A percentile compares a stretch with the other conserved stretches of the same genome.
phyloP scores from a whole-genome alignment of 441 rosid species.

The Hypseocharis bilobata region DNA sequence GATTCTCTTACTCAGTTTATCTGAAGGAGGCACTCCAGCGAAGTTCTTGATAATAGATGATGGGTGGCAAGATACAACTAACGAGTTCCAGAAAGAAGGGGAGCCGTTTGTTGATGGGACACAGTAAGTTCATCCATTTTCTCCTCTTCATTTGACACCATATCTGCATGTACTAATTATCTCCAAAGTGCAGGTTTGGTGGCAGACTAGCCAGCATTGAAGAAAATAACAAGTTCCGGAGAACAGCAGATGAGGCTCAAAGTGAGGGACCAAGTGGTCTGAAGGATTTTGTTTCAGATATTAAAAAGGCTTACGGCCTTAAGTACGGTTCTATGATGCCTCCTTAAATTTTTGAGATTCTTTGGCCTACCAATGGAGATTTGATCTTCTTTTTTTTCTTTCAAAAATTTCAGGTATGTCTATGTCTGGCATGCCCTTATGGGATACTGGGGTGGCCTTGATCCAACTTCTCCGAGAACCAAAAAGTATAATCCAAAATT shows the following conservation, averaged over 20 bases:
- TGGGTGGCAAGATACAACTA: slow-evolving; percentile 41
- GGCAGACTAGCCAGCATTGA: slow-evolving; percentile 33
- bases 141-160: neutral
- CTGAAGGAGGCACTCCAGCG: slow-evolving; percentile 49
- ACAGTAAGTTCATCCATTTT: slow-evolving; percentile 26
- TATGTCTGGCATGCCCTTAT: slow-evolving; percentile 41
- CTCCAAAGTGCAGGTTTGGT: slow-evolving; percentile 38
- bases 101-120: slow-evolving; percentile 43
- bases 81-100: slow-evolving; percentile 43
- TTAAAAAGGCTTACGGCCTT: slow-evolving; percentile 35
- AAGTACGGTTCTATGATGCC: slow-evolving; percentile 27
- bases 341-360: neutral
- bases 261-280: slow-evolving; percentile 26
- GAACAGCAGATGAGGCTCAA: slow-evolving; percentile 21
- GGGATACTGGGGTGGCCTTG: slow-evolving; percentile 50
- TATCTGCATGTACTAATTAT: neutral
- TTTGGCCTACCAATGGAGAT: slow-evolving; percentile 4
- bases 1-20: slow-evolving; percentile 34
- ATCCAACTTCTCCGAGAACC: slow-evolving; percentile 32
- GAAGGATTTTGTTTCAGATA: slow-evolving; percentile 41
- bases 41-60: slow-evolving; percentile 40
- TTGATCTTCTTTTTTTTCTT: slow-evolving; percentile 6
- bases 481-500: slow-evolving; percentile 34
- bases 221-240: slow-evolving; percentile 33
- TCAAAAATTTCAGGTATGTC: slow-evolving; percentile 27